A percentile compares a stretch with the other conserved stretches of the same genome.
Evolutionary conservation across 2,329 filamentous ascomycete species (phyloP).

Genomic region (Acarospora socialis): DNA sequence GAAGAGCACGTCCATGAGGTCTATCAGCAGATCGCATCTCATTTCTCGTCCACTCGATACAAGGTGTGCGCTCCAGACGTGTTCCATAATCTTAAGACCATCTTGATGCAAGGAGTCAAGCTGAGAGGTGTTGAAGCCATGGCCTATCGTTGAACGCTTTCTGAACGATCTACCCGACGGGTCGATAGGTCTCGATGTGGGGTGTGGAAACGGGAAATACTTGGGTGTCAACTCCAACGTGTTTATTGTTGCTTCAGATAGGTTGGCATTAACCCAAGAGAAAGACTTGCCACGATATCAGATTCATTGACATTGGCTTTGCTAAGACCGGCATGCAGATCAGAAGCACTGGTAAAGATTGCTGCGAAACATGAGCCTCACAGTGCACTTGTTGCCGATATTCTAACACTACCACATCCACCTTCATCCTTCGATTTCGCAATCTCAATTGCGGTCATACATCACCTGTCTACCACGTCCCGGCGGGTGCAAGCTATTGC

Average conservation of each 20-base stretch:
- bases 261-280: slow-evolving; percentile 47
- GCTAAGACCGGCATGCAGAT: slow-evolving; percentile 27
- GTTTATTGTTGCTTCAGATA: slow-evolving; percentile 74
- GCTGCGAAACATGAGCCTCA: slow-evolving; percentile 45
- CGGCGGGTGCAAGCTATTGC: slow-evolving; percentile 60
- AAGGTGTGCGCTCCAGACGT: slow-evolving; percentile 36
- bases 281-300: slow-evolving; percentile 17
- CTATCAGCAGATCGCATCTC: slow-evolving; percentile 48
- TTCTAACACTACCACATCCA: slow-evolving; percentile 68
- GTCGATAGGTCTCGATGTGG: slow-evolving; percentile 73
- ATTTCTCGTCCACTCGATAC: slow-evolving; percentile 41
- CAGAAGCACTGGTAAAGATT: slow-evolving; percentile 43
- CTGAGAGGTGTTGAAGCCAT: slow-evolving; percentile 43
- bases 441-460: slow-evolving; percentile 86
- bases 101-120: slow-evolving; percentile 13
- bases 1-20: slow-evolving; percentile 76
- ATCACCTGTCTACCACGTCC: slow-evolving; percentile 70
- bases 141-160: slow-evolving; percentile 80
- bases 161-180: slow-evolving; percentile 51
- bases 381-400: slow-evolving; percentile 65
- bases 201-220: slow-evolving; percentile 97
- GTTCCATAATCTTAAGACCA: not conserved
- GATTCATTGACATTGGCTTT: slow-evolving; percentile 12
- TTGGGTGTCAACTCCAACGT: slow-evolving; percentile 61
- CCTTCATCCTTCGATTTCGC: slow-evolving; percentile 58